These are phyloP conservation scores for Monosporascus sp. DNA, from an alignment of 2,329 filamentous ascomycete genomes.

Conservation along the genomic window DNA sequence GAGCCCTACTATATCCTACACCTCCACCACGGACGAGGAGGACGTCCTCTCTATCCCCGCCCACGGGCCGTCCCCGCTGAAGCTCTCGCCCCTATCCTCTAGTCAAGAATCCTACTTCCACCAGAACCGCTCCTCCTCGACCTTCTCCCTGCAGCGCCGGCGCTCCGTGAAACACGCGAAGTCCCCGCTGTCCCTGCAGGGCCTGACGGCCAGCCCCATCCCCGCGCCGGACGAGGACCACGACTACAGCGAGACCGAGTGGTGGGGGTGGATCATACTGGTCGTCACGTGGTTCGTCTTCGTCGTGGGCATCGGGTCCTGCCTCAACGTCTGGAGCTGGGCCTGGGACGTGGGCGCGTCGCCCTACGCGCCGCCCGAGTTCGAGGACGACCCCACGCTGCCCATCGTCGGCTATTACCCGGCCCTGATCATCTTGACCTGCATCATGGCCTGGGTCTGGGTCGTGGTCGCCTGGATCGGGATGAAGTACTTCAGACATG, in stretches of 20 bases:
- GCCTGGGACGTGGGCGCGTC: constrained; percentile 98
- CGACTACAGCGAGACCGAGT: constrained; percentile 93
- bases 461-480: constrained; percentile 95
- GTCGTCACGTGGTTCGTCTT: constrained; percentile 92
- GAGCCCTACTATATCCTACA: constrained; percentile 54
- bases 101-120: constrained; percentile 60
- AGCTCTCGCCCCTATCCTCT: constrained; percentile 42
- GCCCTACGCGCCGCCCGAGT: constrained; percentile 88
- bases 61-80: constrained; percentile 37
- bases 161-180: constrained; percentile 49
- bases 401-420: constrained; percentile 98
- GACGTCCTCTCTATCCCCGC: constrained; percentile 62
- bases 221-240: constrained; percentile 54
- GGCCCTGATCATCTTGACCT: constrained; percentile 84
- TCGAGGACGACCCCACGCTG: constrained; percentile 90
- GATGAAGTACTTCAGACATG: constrained; percentile 99
- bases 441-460: constrained; percentile 99
- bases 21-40: constrained; percentile 80
- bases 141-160: constrained; percentile 34
- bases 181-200: constrained; percentile 54
- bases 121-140: constrained; percentile 12
- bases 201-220: constrained; percentile 43
- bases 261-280: constrained; percentile 96
- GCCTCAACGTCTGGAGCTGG: constrained; percentile 94
- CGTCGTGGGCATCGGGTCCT: constrained; percentile 93